Conservation (phyloP, 75 land plant species). For the Ceratopteris richardii region DNA sequence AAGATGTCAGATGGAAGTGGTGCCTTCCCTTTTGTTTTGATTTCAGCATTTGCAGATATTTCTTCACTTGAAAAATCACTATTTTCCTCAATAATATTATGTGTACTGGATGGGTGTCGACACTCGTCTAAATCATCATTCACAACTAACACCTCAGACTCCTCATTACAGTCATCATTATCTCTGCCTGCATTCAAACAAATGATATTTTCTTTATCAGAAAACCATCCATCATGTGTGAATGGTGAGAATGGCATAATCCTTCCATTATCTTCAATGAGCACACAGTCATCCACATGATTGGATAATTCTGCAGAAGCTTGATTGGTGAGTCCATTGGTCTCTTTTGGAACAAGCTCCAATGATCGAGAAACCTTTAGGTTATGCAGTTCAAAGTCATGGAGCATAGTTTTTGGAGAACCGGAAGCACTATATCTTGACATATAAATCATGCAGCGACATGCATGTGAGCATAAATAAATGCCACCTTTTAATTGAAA, state of each 20-base stretch:
- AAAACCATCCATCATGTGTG: background rate
- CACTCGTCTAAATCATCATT: background rate
- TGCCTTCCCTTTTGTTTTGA: slow-evolving; percentile 1
- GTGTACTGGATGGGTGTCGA: background rate
- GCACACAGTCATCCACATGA: slow-evolving; percentile 6
- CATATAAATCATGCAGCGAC: slow-evolving; percentile 41
- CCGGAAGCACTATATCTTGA: slow-evolving; percentile 18
- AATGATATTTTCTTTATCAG: background rate
- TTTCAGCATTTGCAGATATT: slow-evolving; percentile 2
- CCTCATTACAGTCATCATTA: background rate
- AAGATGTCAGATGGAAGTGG: slow-evolving; percentile 5
- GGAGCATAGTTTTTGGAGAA: background rate
- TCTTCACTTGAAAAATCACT: background rate
- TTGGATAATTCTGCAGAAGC: slow-evolving; percentile 1
- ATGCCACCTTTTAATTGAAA: slow-evolving; percentile 39
- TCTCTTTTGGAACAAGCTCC: background rate
- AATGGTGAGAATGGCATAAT: slow-evolving; percentile 2
- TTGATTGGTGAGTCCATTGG: background rate
- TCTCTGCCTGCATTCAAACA: slow-evolving; percentile 8
- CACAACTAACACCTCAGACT: background rate
- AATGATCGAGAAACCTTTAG: slow-evolving; percentile 2
- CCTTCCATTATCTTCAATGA: slow-evolving; percentile 1
- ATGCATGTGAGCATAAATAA: slow-evolving; percentile 37
- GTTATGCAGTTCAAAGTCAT: slow-evolving; percentile 4
- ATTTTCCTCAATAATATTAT: background rate